phyloP scores from a whole-genome alignment of 75 land plant genomes.

The Azolla pinnata region DNA sequence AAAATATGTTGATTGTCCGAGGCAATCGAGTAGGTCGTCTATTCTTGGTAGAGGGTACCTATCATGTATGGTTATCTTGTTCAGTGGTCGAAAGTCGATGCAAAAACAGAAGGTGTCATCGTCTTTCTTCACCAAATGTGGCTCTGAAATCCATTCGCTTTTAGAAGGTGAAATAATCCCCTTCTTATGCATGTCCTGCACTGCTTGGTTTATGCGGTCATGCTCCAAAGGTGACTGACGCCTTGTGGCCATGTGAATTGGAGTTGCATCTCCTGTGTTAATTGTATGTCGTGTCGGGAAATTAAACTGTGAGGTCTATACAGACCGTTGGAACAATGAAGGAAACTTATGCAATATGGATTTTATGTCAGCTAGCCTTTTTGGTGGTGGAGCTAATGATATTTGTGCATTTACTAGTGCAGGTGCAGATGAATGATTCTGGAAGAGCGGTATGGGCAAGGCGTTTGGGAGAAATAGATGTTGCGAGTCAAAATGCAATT shows the following conservation, averaged over 20 bases:
- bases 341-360: not conserved
- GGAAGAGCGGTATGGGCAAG: not conserved
- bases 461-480: not conserved
- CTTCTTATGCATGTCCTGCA: not conserved
- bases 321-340: not conserved
- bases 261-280: not conserved
- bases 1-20: not conserved
- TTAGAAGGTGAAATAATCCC: slow-evolving; percentile 3
- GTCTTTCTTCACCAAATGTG: slow-evolving; percentile 14
- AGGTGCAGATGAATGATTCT: not conserved
- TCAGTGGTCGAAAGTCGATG: slow-evolving; percentile 17
- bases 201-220: not conserved
- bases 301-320: not conserved
- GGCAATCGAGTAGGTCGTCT: slow-evolving; percentile 6
- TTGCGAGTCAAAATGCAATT: not conserved
- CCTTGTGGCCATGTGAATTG: not conserved
- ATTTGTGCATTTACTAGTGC: not conserved
- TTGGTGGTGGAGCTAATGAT: not conserved
- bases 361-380: not conserved
- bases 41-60: slow-evolving; percentile 6
- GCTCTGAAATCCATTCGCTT: not conserved
- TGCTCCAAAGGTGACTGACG: not conserved
- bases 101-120: slow-evolving; percentile 19
- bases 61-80: slow-evolving; percentile 10
- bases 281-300: not conserved